Evolutionary conservation across 306 rosid genomes (phyloP).

Genomic region (Fagus sylvatica): DNA sequence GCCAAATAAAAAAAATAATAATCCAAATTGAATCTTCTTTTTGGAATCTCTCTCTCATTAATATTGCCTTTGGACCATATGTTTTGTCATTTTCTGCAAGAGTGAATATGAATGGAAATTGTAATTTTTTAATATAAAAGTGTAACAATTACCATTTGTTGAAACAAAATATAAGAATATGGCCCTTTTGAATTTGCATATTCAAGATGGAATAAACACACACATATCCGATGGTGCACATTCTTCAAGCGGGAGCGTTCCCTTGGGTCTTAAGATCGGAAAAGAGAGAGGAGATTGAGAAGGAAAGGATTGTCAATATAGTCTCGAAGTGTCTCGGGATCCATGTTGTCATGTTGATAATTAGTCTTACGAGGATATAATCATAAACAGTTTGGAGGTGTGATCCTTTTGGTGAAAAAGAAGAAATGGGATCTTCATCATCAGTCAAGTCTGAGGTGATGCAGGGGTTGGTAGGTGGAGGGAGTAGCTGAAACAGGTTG

Average conservation of each 20-base stretch:
- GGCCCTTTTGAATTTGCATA: too few relatives aligned
- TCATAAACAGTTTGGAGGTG: slow-evolving; percentile 71
- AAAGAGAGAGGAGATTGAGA: slow-evolving; percentile 53
- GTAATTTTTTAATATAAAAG: too few relatives aligned
- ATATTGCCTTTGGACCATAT: too few relatives aligned
- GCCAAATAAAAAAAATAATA: too few relatives aligned
- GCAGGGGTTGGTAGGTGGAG: slow-evolving; percentile 52
- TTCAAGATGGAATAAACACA: too few relatives aligned
- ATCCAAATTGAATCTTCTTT: too few relatives aligned
- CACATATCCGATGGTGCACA: slow-evolving; percentile 64
- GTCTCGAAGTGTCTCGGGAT: slow-evolving; percentile 35
- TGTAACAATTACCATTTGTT: too few relatives aligned
- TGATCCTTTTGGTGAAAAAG: slow-evolving; percentile 56
- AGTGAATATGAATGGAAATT: too few relatives aligned
- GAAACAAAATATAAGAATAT: too few relatives aligned
- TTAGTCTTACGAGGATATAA: slow-evolving; percentile 54
- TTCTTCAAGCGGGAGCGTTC: slow-evolving; percentile 76
- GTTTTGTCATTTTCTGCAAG: too few relatives aligned
- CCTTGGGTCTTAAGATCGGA: slow-evolving; percentile 75
- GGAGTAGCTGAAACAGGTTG: slow-evolving; percentile 74
- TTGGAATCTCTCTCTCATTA: too few relatives aligned
- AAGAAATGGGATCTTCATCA: slow-evolving; percentile 55
- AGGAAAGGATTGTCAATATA: slow-evolving; percentile 50
- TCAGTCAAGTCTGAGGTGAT: slow-evolving; percentile 36
- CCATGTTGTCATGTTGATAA: slow-evolving; percentile 42